Base-by-base conservation (phyloP, 2,329 filamentous ascomycete genomes). In the Emergomyces africanus region DNA sequence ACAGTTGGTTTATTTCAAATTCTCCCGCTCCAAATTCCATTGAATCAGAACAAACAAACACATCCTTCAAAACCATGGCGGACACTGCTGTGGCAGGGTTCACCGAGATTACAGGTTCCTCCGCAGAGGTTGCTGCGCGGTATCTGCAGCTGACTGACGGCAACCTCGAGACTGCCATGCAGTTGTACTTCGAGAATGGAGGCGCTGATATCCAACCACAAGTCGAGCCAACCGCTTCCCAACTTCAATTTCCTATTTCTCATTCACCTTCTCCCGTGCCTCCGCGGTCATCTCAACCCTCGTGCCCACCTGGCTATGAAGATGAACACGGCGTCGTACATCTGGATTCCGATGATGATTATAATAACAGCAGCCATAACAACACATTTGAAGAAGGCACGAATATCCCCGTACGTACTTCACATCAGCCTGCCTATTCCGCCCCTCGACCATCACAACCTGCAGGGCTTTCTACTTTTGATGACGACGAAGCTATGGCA, bases 401-500 rank as follows among this genome's bases (percentile, higher is more conserved):
- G 15, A 51, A 72, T 61, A 69, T 74, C 68, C 61, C 74, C 49
- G 71, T 51, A 46, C 37, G 44, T n/a, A 54, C 59, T 10, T 54
- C 57, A 72, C 58, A 71, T 14, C 64, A 63, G 9, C 12, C 25
- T 62, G 63, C 64, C 54, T 64, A 68, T 48, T 64, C 71, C 30
- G 68, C 69, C 35, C 60, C 67, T n/a, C 64, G 62, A 48, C 60
- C 61, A 62, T 66, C 28, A 50, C 61, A 61, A 62, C 74, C 79
- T 44, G 75, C 74, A 10, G 75, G 73, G 44, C 4, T 28, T 37
- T 74, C 72, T 78, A 84, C 67, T 57, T 83, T 88, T 64, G 91
- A 96, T 63, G 90, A 96, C 67, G 94, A 99, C 68, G 91, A 90
- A 57, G 91, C 89, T 49, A 92, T 97, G 85, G 94, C 94, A 6